Conservation (phyloP, 257 asterid genomes). For the Capsicum pubescens region DNA sequence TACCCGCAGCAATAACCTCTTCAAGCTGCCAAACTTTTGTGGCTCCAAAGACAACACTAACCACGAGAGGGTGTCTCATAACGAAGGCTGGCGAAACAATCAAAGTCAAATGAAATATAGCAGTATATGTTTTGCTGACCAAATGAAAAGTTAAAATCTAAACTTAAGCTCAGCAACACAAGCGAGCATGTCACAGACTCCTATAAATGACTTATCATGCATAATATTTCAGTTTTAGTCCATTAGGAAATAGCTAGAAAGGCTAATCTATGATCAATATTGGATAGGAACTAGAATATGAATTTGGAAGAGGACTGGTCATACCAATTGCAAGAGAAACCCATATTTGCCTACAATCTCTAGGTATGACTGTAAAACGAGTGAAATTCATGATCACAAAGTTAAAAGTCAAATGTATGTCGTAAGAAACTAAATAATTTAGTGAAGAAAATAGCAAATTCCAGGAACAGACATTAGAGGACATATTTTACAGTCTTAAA, state of each 20-base stretch:
- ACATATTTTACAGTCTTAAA: neutral
- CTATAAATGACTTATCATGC: neutral
- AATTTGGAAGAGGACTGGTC: neutral
- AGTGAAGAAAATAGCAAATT: neutral
- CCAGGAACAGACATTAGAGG: conserved; percentile 14
- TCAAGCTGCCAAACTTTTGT: conserved; percentile 82
- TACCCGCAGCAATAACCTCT: conserved; percentile 68
- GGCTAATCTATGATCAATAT: neutral
- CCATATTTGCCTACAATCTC: conserved; percentile 60
- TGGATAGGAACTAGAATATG: neutral
- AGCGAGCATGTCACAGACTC: neutral
- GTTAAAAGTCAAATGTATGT: neutral
- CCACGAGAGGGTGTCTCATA: conserved; percentile 78
- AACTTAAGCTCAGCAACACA: neutral
- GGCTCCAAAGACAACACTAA: conserved; percentile 78
- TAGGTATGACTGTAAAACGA: conserved; percentile 60
- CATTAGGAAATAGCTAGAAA: neutral
- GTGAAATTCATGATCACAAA: neutral
- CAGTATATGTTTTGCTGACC: neutral
- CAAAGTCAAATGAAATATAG: neutral
- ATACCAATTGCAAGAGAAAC: conserved; percentile 86
- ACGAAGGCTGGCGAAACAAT: conserved; percentile 67
- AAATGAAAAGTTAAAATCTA: neutral
- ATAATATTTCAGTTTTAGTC: neutral
- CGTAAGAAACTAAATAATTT: neutral